Base-by-base conservation (phyloP, 1,284 basidiomycete genomes). In the Nidula niveotomentosa region DNA sequence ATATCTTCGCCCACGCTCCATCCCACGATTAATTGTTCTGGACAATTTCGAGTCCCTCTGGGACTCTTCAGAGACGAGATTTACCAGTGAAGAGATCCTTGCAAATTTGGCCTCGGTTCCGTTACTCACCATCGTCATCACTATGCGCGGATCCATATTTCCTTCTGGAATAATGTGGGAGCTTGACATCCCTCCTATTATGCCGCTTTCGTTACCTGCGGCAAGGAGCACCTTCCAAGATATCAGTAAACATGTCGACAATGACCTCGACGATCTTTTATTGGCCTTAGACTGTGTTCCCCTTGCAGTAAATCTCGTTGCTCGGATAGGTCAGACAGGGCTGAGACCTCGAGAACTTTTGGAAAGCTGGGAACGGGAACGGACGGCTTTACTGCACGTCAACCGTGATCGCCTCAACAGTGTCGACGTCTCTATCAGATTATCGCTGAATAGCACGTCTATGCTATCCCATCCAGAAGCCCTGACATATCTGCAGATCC, bases 41-140 rank as follows among this genome's bases (percentile, higher is more conserved):
- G 69, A 70, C 52, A 72, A 70, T 49, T 62, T 72, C 12, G 70
- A 72, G 52, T 67, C 69, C 1, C 58, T 63, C 3, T 72, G 68
- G 69, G 67, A 70, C 46, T 52, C 60, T 0, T 33, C 51, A 8
- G 41, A 56, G 6, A 56, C 57, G 6, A 62, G 63, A 8, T 35
- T 58, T 10, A 62, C 60, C 13, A 58, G 65, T 1, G 69, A 72
- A 55, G 46, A 43, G 1, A 48, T 71, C 5, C 54, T 72, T 8
- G 49, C 54, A 2, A 48, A 62, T 8, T 47, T 72, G 0, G 54
- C 62, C 6, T 61, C 60, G 1, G 50, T 70, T 8, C 15, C 44
- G 5, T 61, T 56, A 7, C 47, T 68, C 3, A 59, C 59, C 1
- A 41, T 70, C n/a, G 49, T 72, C 12, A 48, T 71, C 3, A 72